Base-by-base conservation (phyloP, 192 early-diverging fungal species). In the Coemansia sp. region DNA sequence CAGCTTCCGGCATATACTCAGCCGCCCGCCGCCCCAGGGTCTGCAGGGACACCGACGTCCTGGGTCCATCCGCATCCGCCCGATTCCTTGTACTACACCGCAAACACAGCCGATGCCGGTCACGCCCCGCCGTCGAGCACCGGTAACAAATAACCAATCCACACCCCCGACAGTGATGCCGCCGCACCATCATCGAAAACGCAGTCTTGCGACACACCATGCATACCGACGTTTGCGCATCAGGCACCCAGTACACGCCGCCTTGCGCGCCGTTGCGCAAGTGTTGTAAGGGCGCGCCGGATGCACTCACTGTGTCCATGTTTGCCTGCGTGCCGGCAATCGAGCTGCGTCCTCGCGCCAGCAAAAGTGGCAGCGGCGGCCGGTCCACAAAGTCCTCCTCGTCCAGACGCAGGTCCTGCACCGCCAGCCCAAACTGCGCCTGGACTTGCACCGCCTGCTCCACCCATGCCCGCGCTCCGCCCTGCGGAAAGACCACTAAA, bases 61-160 rank as follows among this genome's bases (percentile, higher is more conserved):
- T 56, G 45, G 41, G 39, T 10, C 5, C 35, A 11, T 5, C 51
- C n/a, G 24, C 12, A 15, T 9, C 23, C 21, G 49, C 8, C 21
- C 61, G 62, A 41, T 45, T 29, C 6, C 11, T 29, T 21, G 29
- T 47, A 32, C 23, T 49, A 55, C 78, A 81, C 7, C 69, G 65
- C 39, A 81, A 43, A 15, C 78, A 81, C 45, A 75, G 39, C 9
- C 78, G 65, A 32, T 57, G 65, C 17, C 49, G 35, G 17, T 2
- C 23, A 12, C 54, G 37, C 38, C 23, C 66, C 25, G 76, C 65
- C 0, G 54, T 27, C 41, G 82, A 83, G 62, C 82, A 83, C 21
- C 82, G 64, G 59, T 83, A 83, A 62, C 82, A 83, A 35, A 83
- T 83, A 10, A 83, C 70, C 52, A 78, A 65, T 2, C 82, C 82